Conservation (phyloP, 768 basidiomycete genomes). For the Leucosporidium yakuticum region DNA sequence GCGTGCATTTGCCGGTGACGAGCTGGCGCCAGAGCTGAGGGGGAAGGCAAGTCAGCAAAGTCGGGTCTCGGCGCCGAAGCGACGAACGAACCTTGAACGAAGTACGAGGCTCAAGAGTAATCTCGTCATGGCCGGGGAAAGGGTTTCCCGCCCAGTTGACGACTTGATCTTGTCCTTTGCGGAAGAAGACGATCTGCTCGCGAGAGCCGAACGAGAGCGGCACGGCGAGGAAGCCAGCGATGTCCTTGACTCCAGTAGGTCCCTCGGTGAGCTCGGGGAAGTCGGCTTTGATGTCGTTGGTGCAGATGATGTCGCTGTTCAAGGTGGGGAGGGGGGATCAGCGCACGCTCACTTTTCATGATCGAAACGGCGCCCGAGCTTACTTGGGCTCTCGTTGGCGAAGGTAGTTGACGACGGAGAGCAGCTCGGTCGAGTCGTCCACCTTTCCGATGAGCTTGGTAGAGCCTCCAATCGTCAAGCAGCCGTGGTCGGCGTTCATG, state of each 20-base stretch:
- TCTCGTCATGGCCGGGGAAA: slow-evolving; percentile 42
- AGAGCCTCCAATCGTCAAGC: slow-evolving; percentile 53
- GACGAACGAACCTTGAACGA: slow-evolving; percentile 54
- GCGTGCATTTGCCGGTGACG: slow-evolving; percentile 59
- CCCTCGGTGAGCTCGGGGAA: slow-evolving; percentile 62
- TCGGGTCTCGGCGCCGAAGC: too few species aligned
- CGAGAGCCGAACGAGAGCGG: slow-evolving; percentile 65
- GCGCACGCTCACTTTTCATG: too few species aligned
- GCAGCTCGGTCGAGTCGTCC: slow-evolving; percentile 66
- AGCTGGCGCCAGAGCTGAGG: slow-evolving; percentile 62
- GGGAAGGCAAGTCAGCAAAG: too few species aligned
- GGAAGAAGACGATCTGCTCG: slow-evolving; percentile 74
- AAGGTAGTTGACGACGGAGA: slow-evolving; percentile 73
- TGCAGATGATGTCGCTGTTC: slow-evolving; percentile 58
- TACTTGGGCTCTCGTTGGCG: slow-evolving; percentile 65
- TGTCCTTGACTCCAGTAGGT: slow-evolving; percentile 55
- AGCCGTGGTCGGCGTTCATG: slow-evolving; percentile 70
- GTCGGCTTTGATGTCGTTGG: slow-evolving; percentile 61
- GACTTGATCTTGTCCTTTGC: slow-evolving; percentile 62
- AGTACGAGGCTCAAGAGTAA: slow-evolving; percentile 60
- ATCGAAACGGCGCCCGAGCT: too few species aligned
- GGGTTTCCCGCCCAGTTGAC: slow-evolving; percentile 59
- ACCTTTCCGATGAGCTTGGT: slow-evolving; percentile 65
- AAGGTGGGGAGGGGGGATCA: neutral
- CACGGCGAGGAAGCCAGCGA: slow-evolving; percentile 69